A percentile compares a stretch with the other conserved stretches of the same genome.
Conservation (phyloP, 2,329 filamentous ascomycete genomes). For the Plectosphaerella cucumerina region DNA sequence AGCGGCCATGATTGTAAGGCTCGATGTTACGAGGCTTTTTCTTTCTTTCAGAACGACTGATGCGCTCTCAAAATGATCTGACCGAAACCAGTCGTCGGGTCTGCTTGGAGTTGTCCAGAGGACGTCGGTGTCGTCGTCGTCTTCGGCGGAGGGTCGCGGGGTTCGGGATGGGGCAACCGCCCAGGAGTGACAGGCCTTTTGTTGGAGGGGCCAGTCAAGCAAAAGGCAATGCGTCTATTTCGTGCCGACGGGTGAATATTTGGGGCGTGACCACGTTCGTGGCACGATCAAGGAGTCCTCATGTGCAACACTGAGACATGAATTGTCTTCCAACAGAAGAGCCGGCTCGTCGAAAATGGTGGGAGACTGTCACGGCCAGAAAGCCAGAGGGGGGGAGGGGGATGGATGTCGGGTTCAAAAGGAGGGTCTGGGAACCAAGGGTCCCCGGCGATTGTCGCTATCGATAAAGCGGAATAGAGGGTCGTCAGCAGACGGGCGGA, state of each 20-base stretch:
- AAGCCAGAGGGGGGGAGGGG: neutral
- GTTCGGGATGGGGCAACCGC: neutral
- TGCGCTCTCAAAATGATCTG: no score
- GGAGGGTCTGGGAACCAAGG: neutral
- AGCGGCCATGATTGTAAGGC: slow-evolving; percentile 7
- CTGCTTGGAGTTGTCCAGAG: no score
- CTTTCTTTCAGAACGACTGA: neutral
- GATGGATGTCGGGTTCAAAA: neutral
- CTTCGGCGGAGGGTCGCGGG: slow-evolving; percentile 9
- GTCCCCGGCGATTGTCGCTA: slow-evolving; percentile 1
- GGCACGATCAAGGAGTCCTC: slow-evolving; percentile 1
- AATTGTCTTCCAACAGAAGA: neutral
- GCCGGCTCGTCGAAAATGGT: neutral
- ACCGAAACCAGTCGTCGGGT: neutral
- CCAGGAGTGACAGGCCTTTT: no score
- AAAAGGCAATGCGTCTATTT: neutral
- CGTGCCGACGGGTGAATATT: neutral
- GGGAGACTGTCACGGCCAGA: neutral
- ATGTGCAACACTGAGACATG: neutral
- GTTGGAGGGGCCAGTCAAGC: no score
- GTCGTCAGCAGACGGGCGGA: slow-evolving; percentile 1
- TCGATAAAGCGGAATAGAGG: slow-evolving; percentile 1
- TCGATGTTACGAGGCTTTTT: neutral
- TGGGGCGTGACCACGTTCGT: neutral
- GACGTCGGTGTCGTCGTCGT: neutral